phyloP scores from a whole-genome alignment of 208 protist genomes.

The Phytomonas sp. region DNA sequence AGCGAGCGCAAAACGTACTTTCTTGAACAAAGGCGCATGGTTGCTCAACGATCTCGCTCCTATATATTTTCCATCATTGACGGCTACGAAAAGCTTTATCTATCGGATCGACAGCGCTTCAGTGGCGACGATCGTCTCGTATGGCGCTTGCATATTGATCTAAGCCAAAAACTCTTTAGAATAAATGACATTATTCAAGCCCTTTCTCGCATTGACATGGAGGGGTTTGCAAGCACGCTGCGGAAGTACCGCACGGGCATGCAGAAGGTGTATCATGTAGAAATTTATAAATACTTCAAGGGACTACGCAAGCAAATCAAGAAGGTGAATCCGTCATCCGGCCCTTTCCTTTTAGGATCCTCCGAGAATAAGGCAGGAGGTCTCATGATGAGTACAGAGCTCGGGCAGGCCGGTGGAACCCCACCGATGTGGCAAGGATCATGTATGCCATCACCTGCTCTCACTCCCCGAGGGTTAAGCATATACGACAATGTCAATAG shows the following conservation, averaged over 20 bases:
- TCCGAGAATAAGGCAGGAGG: conserved; percentile 29
- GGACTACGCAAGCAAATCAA: conserved; percentile 41
- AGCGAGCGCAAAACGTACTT: conserved; percentile 67
- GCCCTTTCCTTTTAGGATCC: conserved; percentile 45
- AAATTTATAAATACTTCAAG: conserved; percentile 73
- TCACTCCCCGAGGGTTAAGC: conserved; percentile 39
- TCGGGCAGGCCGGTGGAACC: conserved; percentile 37
- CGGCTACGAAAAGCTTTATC: conserved; percentile 41
- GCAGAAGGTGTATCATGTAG: conserved; percentile 68
- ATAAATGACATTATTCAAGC: conserved; percentile 62
- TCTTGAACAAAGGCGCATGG: conserved; percentile 61
- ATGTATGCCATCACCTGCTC: conserved; percentile 20
- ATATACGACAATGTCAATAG: conserved; percentile 21
- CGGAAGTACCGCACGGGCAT: conserved; percentile 72
- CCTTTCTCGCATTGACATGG: conserved; percentile 57
- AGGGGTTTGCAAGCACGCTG: conserved; percentile 54
- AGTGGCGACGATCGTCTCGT: conserved; percentile 46
- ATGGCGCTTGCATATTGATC: conserved; percentile 66
- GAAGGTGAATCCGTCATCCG: conserved; percentile 35
- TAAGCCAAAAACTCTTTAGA: conserved; percentile 39
- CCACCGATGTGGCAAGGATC: conserved; percentile 27
- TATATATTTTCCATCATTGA: conserved; percentile 60
- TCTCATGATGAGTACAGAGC: conserved; percentile 36
- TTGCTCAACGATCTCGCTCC: conserved; percentile 47
- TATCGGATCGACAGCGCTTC: conserved; percentile 43